Evolutionary conservation across 2,329 filamentous ascomycete genomes (phyloP), one percentile per base, ranked within the genome.

Genomic region (Calonectria hawksworthii): DNA sequence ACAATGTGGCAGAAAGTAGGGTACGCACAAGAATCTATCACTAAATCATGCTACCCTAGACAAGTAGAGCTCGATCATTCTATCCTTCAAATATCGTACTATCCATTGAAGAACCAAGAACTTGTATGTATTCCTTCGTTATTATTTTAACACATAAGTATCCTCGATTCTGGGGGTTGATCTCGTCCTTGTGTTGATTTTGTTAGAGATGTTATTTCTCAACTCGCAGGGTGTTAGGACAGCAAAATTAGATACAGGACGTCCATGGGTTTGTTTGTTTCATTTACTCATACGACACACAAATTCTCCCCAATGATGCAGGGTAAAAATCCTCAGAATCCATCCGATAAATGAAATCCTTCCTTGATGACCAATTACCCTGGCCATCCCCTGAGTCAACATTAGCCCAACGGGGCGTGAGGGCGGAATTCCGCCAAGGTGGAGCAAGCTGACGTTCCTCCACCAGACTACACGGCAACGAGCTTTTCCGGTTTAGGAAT

Each of bases 381-480:
- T 47, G n/a, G 21, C 5, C n/a, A 47, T 23, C n/a, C 44, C 44
- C 44, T 23, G 44, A 47, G 44, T 47, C 41, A 47, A 9, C 41
- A 8, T 7, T 1, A 44, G 16, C 11, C 41, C 7, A 21, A 21
- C 18, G 3, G 21, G 21, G 21, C 8, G 44, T 23, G 8, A 41
- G 56, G 56, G 56, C 56, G 56, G 56, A 41, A 63, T 63, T 63
- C 56, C 56, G 56, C 56, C 52, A n/a, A 13, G 34, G 56, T 63
- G 56, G 56, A 41, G 56, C 16, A 32, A 47, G 44, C 44, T 47
- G 44, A 28, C 14, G 23, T n/a, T 41, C n/a, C 16, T 30, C 26
- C 26, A 9, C 30, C 18, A 30, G 1, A 10, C 10, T 21, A 14
- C 26, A 28, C 14, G 14, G 4, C 51, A 21, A 54, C 14, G 26